Base-by-base conservation (phyloP, 1,284 basidiomycete genomes). In the Cryptococcus sp. region DNA sequence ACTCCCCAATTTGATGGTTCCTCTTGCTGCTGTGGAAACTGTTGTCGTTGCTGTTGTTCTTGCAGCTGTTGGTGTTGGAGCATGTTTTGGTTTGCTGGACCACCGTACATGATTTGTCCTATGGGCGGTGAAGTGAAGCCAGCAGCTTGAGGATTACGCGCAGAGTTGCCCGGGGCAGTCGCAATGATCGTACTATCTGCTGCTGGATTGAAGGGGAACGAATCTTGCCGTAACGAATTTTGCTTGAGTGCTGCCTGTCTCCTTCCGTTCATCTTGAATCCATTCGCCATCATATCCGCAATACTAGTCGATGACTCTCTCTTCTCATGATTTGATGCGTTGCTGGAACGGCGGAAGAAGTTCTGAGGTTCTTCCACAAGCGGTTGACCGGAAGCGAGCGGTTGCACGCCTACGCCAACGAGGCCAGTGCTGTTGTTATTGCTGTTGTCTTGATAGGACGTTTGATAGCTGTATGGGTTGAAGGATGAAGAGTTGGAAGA, bases 121-220 rank as follows among this genome's bases (percentile, higher is more conserved):
- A 61, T 67, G 4, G 58, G 45, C 20, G 62, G 51, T 3, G 59
- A 60, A 16, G 56, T 46, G 45, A 29, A 58, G 13, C 45, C 46
- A 13, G 49, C 25, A n/a, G 29, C 29, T 15, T 38, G 48, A 50
- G 37, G 23, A 49, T 55, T 47, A 34, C 29, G 29, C 8, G 29
- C 29, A 20, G 39, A 39, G 50, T 29, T 45, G 38, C 38, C 55
- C 17, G 54, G 52, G 8, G 66, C 69, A 15, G 72, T 71, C 3
- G 71, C 68, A 34, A 75, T 73, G 26, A 76, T 50, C 0, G 75
- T 76, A 46, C 68, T 72, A 25, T 67, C 67, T 22, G 55, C 51
- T 19, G 61, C 61, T 3, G 70, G 71, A 50, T 72, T 64, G 54
- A 73, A 75, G 5, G 73, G 72, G 15, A 75, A 56, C n/a, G 69